Evolutionary conservation across 1,284 basidiomycete species (phyloP).

Genomic region (Rhodotorula sp.): DNA sequence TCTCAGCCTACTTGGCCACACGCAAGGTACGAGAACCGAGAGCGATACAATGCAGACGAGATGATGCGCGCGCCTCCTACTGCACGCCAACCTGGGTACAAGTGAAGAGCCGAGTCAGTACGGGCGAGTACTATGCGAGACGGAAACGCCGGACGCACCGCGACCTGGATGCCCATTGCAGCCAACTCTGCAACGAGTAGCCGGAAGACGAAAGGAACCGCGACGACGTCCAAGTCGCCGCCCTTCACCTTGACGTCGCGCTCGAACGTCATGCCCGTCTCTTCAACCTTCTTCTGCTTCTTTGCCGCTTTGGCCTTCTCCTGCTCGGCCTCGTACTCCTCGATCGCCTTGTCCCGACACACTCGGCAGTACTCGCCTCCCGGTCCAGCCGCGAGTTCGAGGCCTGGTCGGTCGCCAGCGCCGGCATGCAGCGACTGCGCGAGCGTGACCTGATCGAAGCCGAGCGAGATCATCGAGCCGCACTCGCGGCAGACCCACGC

Average conservation of each 20-base stretch:
- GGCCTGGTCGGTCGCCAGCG: conserved; percentile 51
- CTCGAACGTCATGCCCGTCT: conserved; percentile 51
- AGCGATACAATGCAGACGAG: conserved; percentile 3
- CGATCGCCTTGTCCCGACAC: conserved; percentile 70
- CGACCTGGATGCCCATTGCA: conserved; percentile 56
- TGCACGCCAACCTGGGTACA: conserved; percentile 25
- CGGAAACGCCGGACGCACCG: conserved; percentile 8
- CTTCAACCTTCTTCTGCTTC: conserved; percentile 32
- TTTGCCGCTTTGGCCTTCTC: conserved; percentile 14
- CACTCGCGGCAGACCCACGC: conserved; percentile 97
- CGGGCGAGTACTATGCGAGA: not conserved
- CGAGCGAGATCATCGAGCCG: conserved; percentile 90
- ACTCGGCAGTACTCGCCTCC: conserved; percentile 87
- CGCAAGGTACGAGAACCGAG: not conserved
- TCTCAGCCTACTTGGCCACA: not conserved
- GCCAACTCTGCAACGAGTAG: conserved; percentile 67
- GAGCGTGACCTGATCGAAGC: conserved; percentile 79
- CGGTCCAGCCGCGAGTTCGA: conserved; percentile 57
- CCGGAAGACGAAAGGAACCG: conserved; percentile 92
- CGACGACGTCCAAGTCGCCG: conserved; percentile 85
- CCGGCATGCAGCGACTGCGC: conserved; percentile 57
- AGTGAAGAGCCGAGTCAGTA: not conserved
- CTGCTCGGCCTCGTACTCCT: conserved; percentile 47
- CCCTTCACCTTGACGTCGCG: conserved; percentile 54
- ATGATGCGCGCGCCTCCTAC: not conserved